Conservation (phyloP, 306 rosid genomes). For the Urtica urens region DNA sequence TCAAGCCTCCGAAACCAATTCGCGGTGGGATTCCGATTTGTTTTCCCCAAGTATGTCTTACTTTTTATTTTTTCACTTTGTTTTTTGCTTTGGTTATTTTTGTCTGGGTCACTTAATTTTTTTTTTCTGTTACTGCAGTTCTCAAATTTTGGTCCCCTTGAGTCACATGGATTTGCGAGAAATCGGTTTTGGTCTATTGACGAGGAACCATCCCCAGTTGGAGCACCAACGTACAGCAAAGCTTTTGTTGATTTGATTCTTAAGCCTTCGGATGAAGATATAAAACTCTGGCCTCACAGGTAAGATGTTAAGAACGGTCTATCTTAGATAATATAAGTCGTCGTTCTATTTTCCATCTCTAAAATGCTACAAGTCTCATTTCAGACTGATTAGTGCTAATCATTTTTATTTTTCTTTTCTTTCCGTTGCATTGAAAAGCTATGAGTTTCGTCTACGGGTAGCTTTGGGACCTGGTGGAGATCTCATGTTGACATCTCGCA, state of each 20-base stretch:
- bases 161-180: slow-evolving; percentile 82
- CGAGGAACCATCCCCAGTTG: slow-evolving; percentile 57
- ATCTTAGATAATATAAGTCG: background rate
- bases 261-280: slow-evolving; percentile 70
- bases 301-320: slow-evolving; percentile 10
- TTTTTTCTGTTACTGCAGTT: slow-evolving; percentile 42
- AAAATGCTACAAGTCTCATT: background rate
- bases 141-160: slow-evolving; percentile 52
- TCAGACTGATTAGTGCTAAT: background rate
- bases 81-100: slow-evolving; percentile 15
- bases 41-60: slow-evolving; percentile 84
- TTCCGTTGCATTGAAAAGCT: slow-evolving; percentile 34
- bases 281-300: slow-evolving; percentile 83
- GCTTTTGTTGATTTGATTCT: slow-evolving; percentile 80
- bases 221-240: slow-evolving; percentile 39
- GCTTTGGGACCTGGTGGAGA: slow-evolving; percentile 94
- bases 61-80: slow-evolving; percentile 10
- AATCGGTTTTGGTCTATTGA: slow-evolving; percentile 66
- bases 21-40: slow-evolving; percentile 98
- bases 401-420: background rate
- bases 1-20: slow-evolving; percentile 77
- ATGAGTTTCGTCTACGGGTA: slow-evolving; percentile 77
- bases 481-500: slow-evolving; percentile 75
- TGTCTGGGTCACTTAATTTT: too few species aligned
- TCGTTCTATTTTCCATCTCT: background rate